These are phyloP conservation scores for Nothomitra cinnamomea DNA, from an alignment of 2,329 filamentous ascomycete species.

Conservation along the genomic window DNA sequence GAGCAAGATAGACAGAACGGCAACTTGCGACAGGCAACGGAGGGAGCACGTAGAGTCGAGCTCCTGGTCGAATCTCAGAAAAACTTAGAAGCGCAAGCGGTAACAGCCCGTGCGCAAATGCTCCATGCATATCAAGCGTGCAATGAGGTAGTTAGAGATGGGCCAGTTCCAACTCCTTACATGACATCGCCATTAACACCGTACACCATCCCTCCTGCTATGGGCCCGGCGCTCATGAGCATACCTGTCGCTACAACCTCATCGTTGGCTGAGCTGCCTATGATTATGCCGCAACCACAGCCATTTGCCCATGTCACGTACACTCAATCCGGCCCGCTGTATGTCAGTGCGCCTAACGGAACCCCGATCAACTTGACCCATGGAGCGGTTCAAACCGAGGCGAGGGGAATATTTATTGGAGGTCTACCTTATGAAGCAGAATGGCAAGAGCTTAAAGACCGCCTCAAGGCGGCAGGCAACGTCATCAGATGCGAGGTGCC, in stretches of 20 bases:
- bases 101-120: neutral
- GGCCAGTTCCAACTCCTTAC: neutral
- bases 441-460: constrained; percentile 13
- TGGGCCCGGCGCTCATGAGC: neutral
- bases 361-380: constrained; percentile 13
- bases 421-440: constrained; percentile 13
- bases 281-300: constrained; percentile 1
- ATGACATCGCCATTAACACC: neutral
- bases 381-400: constrained; percentile 13
- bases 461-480: constrained; percentile 10
- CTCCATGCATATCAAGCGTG: neutral
- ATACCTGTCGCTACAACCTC: neutral
- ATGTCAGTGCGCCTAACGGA: constrained; percentile 11
- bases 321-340: constrained; percentile 3
- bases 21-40: neutral
- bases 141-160: neutral
- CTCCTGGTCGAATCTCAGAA: neutral
- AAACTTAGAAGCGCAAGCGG: neutral
- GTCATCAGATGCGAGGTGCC: constrained; percentile 14
- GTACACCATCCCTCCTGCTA: neutral
- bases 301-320: neutral
- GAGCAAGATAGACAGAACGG: neutral
- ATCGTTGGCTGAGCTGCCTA: neutral
- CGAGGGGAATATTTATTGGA: constrained; percentile 13
- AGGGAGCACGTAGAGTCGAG: neutral